phyloP scores from a whole-genome alignment of 768 basidiomycete species.

The Mycena leptocephala region DNA sequence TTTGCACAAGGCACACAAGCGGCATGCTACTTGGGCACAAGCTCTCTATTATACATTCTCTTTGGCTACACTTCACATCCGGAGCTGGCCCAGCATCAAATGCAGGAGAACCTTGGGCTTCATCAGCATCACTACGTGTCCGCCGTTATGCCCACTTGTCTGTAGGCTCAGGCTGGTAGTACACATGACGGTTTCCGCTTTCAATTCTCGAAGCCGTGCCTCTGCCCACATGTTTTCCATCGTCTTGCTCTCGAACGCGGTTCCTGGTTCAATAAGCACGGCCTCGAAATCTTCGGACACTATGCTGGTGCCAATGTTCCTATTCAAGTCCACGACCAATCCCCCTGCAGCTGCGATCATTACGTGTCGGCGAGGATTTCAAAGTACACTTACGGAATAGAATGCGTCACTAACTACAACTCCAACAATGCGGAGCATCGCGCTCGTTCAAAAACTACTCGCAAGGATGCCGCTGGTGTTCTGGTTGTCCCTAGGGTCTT shows the following conservation, averaged over 20 bases:
- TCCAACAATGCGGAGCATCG: slow-evolving; percentile 33
- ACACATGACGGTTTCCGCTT: slow-evolving; percentile 9
- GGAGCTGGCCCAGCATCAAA: too few relatives aligned
- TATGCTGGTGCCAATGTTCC: slow-evolving; percentile 15
- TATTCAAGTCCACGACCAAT: slow-evolving; percentile 18
- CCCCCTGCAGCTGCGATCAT: background rate
- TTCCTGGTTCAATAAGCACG: background rate
- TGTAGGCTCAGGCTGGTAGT: slow-evolving; percentile 5
- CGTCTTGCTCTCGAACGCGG: slow-evolving; percentile 5
- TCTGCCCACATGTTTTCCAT: slow-evolving; percentile 25
- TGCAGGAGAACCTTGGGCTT: too few relatives aligned
- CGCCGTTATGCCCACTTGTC: background rate
- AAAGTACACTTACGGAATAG: slow-evolving; percentile 14
- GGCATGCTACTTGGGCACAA: background rate
- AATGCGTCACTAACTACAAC: background rate
- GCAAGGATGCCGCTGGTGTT: slow-evolving; percentile 20
- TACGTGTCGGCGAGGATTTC: slow-evolving; percentile 23
- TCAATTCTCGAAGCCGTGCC: background rate
- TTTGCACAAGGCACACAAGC: too few relatives aligned
- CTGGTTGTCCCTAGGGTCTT: slow-evolving; percentile 37
- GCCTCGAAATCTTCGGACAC: slow-evolving; percentile 28
- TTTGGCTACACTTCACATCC: background rate
- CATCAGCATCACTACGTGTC: background rate
- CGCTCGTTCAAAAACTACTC: background rate
- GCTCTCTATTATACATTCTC: background rate